phyloP scores from a whole-genome alignment of 1,284 basidiomycete species.

The Sparassis latifolia region DNA sequence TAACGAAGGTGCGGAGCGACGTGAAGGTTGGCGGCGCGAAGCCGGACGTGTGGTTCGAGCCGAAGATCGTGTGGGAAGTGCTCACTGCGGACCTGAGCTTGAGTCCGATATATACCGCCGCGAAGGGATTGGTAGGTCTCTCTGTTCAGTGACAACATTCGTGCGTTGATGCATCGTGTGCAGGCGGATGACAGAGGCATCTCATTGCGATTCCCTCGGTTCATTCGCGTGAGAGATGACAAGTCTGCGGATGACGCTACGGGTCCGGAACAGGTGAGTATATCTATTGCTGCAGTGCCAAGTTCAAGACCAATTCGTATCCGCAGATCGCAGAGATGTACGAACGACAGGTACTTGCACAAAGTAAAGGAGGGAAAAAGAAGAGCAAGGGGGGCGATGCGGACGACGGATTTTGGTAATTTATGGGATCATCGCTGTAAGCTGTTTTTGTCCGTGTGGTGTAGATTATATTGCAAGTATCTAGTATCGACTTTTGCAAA shows the following conservation, averaged over 20 bases:
- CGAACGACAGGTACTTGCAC: constrained; percentile 79
- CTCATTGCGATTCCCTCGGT: constrained; percentile 93
- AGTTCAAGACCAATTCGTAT: neutral
- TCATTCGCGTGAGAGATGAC: constrained; percentile 89
- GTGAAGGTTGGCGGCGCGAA: constrained; percentile 86
- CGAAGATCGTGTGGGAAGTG: constrained; percentile 96
- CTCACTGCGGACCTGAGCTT: constrained; percentile 94
- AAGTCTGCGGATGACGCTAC: constrained; percentile 91
- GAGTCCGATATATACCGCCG: constrained; percentile 96
- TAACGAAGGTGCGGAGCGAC: constrained; percentile 63
- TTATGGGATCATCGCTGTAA: neutral
- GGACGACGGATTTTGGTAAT: constrained; percentile 88
- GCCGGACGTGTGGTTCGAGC: constrained; percentile 94
- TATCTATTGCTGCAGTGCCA: neutral
- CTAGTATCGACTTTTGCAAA: neutral
- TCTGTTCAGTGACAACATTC: constrained; percentile 1
- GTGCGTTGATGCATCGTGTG: neutral
- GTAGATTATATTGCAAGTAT: neutral
- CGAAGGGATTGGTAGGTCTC: constrained; percentile 80
- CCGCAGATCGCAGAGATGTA: constrained; percentile 93
- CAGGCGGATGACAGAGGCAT: constrained; percentile 87
- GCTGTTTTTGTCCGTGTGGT: neutral
- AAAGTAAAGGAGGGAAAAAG: constrained; percentile 60
- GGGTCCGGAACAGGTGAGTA: constrained; percentile 77
- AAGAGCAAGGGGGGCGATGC: constrained; percentile 55